Percentiles rank a stretch among this genome's conserved stretches.
Evolutionary conservation across 176 grass and related monocot genomes (phyloP).

Genomic region (Sorghum bicolor): DNA sequence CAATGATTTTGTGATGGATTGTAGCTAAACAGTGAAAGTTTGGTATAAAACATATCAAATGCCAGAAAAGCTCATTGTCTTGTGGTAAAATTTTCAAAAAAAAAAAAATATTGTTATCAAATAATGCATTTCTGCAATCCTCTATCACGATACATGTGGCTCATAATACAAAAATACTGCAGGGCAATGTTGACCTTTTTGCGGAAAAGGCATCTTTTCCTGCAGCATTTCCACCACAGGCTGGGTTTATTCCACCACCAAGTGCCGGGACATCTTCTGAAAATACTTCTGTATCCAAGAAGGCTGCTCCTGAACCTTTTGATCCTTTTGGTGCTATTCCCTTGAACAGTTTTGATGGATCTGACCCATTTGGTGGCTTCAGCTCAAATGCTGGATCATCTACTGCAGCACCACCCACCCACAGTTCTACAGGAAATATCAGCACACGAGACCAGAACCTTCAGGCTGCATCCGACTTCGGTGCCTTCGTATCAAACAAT

Average conservation of each 20-base stretch:
- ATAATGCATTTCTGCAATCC: conserved; percentile 14
- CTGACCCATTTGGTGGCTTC: conserved; percentile 80
- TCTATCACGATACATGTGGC: conserved; percentile 1
- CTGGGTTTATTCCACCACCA: conserved; percentile 42
- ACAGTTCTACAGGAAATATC: conserved; percentile 44
- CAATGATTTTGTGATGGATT: neutral
- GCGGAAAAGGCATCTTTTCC: conserved; percentile 36
- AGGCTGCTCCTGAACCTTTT: conserved; percentile 45
- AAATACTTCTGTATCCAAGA: conserved; percentile 41
- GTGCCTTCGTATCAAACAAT: conserved; percentile 48
- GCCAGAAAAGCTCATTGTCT: neutral
- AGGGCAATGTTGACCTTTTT: conserved; percentile 62
- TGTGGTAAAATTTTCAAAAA: neutral
- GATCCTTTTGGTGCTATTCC: conserved; percentile 89
- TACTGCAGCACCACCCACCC: conserved; percentile 20
- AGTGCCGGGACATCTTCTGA: conserved; percentile 53
- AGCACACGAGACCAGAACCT: conserved; percentile 39
- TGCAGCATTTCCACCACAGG: conserved; percentile 47
- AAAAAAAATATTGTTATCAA: neutral
- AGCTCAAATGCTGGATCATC: conserved; percentile 49
- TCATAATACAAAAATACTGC: conserved; percentile 38
- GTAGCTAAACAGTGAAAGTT: neutral
- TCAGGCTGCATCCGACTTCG: conserved; percentile 46
- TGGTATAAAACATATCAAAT: neutral
- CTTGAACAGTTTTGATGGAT: conserved; percentile 63